phyloP scores from a whole-genome alignment of 164 flowering plant species.

The Malania oleifera region DNA sequence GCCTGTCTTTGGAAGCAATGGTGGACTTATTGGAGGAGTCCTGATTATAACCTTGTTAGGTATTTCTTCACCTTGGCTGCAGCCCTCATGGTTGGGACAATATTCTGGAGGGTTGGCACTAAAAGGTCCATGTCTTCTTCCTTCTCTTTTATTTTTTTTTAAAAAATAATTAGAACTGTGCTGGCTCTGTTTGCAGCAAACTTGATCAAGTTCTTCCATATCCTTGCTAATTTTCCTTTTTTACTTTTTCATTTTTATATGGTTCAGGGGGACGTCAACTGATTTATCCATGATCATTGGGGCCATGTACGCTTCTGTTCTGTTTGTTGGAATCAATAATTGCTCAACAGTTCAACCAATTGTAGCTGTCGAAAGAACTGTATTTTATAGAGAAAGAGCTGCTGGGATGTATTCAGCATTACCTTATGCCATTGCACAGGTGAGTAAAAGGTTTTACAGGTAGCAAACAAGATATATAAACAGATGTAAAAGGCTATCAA shows the following conservation, averaged over 20 bases:
- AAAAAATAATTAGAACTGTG: neutral
- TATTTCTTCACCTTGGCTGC: conserved; percentile 61
- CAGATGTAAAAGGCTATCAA: too few species aligned
- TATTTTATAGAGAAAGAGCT: conserved; percentile 82
- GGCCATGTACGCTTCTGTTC: conserved; percentile 75
- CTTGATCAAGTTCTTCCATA: neutral
- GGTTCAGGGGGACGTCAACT: conserved; percentile 42
- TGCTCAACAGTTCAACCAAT: conserved; percentile 81
- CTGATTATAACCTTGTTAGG: conserved; percentile 82
- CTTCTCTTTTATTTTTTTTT: neutral
- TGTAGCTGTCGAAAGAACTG: conserved; percentile 81
- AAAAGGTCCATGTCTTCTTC: conserved; percentile 37
- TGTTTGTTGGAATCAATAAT: conserved; percentile 73
- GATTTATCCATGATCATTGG: conserved; percentile 68
- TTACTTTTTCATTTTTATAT: neutral
- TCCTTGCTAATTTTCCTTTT: neutral
- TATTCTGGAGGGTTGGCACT: conserved; percentile 79
- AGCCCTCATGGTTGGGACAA: conserved; percentile 70
- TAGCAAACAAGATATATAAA: neutral
- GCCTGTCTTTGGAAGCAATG: conserved; percentile 88
- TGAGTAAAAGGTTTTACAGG: conserved; percentile 10
- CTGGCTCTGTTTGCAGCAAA: neutral
- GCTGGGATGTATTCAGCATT: conserved; percentile 95
- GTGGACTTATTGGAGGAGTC: conserved; percentile 96
- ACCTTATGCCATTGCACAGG: conserved; percentile 94